phyloP scores from a whole-genome alignment of 2,329 filamentous ascomycete species.

The Ophiosphaerella narmari region DNA sequence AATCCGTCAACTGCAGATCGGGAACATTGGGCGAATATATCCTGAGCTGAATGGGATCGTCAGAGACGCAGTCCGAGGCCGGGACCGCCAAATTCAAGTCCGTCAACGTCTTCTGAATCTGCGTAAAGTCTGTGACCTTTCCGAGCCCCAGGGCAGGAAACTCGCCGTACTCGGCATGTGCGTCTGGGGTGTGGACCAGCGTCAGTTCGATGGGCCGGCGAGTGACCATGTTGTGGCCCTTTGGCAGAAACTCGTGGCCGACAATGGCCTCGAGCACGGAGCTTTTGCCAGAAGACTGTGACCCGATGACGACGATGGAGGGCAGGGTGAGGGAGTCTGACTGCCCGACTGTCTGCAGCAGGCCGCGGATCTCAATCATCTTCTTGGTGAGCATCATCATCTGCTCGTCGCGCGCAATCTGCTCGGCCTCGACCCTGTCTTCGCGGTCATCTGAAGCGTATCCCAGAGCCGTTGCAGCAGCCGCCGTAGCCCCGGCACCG shows the following conservation, averaged over 20 bases:
- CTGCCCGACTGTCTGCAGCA: slow-evolving; percentile 89
- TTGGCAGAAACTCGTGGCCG: slow-evolving; percentile 95
- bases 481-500: slow-evolving; percentile 61
- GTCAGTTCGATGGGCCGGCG: slow-evolving; percentile 94
- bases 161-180: slow-evolving; percentile 88
- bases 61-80: slow-evolving; percentile 87
- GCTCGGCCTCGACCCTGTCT: slow-evolving; percentile 66
- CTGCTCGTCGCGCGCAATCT: slow-evolving; percentile 85
- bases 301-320: slow-evolving; percentile 98
- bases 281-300: slow-evolving; percentile 97
- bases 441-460: slow-evolving; percentile 72
- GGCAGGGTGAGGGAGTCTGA: slow-evolving; percentile 85
- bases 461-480: slow-evolving; percentile 79
- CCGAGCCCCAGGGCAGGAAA: slow-evolving; percentile 90
- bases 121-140: slow-evolving; percentile 87
- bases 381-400: slow-evolving; percentile 99
- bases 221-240: slow-evolving; percentile 99
- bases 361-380: slow-evolving; percentile 97
- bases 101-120: slow-evolving; percentile 90
- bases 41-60: slow-evolving; percentile 93
- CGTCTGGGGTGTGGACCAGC: slow-evolving; percentile 89
- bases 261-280: slow-evolving; percentile 97
- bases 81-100: slow-evolving; percentile 94
- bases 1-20: slow-evolving; percentile 91
- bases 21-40: slow-evolving; percentile 96